Evolutionary conservation across 2,329 filamentous ascomycete genomes (phyloP), one percentile per base, ranked within the genome.

Genomic region (Dryadomyces quercus-mongolicae): DNA sequence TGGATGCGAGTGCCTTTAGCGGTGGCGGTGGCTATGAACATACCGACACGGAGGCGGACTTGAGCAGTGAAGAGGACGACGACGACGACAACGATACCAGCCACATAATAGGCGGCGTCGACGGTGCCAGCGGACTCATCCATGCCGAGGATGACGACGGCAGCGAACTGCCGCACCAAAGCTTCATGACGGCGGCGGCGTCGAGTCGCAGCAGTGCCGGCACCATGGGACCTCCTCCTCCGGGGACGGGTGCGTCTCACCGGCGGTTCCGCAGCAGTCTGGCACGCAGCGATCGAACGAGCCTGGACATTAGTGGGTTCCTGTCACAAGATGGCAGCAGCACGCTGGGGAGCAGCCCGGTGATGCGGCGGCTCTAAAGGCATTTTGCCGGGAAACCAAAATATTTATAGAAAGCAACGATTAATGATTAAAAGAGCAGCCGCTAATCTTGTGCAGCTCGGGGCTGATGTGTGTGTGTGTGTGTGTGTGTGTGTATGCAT

Each of bases 31-130:
- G 80, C 60, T 89, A 88, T 70, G 85, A 90, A 70, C 85, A 89
- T 64, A 89, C 86, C 9, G 86, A 89, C 67, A 85, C 84, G 2
- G 85, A 88, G 60, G 84, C 75, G 9, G 82, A 83, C 52, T 60
- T 82, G 52, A 75, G 68, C 56, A 79, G 74, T 62, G 58, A 54
- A 16, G 25, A 18, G 3, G 52, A 46, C 12, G 16, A 34, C 5
- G 56, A 51, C 9, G 48, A 25, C 18, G 42, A 34, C 48, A 51
- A 48, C 36, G 25, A 20, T n/a, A 16, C 12, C 40, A 21, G 42
- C 7, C 55, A 51, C 21, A 48, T 38, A 15, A 42, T 21, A 42
- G 52, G 25, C 10, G 42, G 48, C 20, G 15, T 7, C 40, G 34
- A 46, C 36, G 38, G 34, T 13, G 31, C 15, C 31, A 13, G 21